Base-by-base conservation (phyloP, 2,329 filamentous ascomycete species). In the Fusarium sp. region DNA sequence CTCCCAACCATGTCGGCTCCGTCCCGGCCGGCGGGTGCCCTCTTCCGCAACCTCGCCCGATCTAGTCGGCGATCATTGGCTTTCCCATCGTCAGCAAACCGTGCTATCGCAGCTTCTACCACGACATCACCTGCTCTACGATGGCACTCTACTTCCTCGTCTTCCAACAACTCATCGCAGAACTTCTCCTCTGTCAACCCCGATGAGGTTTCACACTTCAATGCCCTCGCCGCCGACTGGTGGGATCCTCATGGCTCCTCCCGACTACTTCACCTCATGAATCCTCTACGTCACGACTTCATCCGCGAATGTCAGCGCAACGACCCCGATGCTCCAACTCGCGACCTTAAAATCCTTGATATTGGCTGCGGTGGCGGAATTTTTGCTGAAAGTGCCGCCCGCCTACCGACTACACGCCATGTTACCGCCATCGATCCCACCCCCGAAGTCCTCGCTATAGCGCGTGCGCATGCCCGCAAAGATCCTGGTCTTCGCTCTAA, bases 191-290 rank as follows among this genome's bases (percentile, higher is more conserved):
- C 93, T 59, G 93, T 99, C 81, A 97, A 97, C 76, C 88, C 92
- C 56, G 89, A 91, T 72, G 95, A 99, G 84, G 89, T 99, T 71
- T 92, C 92, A 20, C 96, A 99, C 84, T 99, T 99, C 88, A 94
- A 94, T 77, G 90, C 90, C 69, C 93, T 99, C 76, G 96, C 96
- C 71, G 93, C 92, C 72, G 91, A 91, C 76, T 99, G 96, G 96
- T 99, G 96, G 96, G 95, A 98, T 81, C 93, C 95, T 2, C 90
- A 97, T 78, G 96, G 96, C 54, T 91, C 95, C 9, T 98, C 94
- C 6, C 90, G 95, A 42, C 90, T 98, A 63, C 89, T 99, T 4
- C 96, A 99, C 81, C 91, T 97, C 73, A 98, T 99, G 95, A 98
- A 99, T 83, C 96, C 96, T 3, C 89, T 97, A 47, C 94, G 96